These are phyloP conservation scores for Globisporangium acanthophoron DNA, from an alignment of 352 stramenopile species.

Conservation along the genomic window DNA sequence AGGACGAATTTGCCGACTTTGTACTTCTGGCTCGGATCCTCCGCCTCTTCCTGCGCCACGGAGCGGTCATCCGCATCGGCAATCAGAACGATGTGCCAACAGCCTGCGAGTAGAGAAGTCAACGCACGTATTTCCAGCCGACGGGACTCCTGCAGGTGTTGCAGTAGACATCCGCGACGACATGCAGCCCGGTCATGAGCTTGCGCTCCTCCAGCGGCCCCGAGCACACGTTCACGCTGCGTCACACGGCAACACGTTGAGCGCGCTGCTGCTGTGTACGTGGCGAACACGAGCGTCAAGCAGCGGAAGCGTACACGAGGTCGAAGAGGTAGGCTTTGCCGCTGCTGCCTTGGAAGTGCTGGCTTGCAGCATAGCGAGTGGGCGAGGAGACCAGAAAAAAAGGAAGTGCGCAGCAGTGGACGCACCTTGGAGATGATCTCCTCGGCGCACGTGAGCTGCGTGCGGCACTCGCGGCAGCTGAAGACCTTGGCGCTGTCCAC, in stretches of 20 bases:
- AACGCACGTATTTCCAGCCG: constrained; percentile 91
- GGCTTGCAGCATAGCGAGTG: background rate
- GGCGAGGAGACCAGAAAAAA: background rate
- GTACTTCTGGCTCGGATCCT: constrained; percentile 93
- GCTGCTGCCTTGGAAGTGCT: constrained; percentile 78
- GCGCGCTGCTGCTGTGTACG: too few relatives aligned
- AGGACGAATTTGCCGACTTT: constrained; percentile 97
- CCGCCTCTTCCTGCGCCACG: constrained; percentile 72
- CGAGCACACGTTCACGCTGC: constrained; percentile 84
- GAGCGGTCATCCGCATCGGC: background rate
- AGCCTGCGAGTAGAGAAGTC: too few relatives aligned
- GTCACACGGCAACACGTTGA: background rate
- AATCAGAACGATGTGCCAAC: background rate
- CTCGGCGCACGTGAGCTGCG: constrained; percentile 88
- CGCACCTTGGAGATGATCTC: constrained; percentile 93
- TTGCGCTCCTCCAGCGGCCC: constrained; percentile 87
- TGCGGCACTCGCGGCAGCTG: constrained; percentile 86
- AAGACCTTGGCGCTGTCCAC: constrained; percentile 90
- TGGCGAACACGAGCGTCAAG: too few relatives aligned
- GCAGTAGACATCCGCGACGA: constrained; percentile 93
- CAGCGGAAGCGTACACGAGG: constrained; percentile 42
- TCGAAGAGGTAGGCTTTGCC: constrained; percentile 93
- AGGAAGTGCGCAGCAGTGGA: background rate
- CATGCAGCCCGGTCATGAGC: constrained; percentile 93
- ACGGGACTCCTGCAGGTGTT: constrained; percentile 89